Percentiles rank a stretch among this genome's conserved stretches.
Conservation (phyloP, 140 eudicot genomes). For the Erigeron philadelphicus region DNA sequence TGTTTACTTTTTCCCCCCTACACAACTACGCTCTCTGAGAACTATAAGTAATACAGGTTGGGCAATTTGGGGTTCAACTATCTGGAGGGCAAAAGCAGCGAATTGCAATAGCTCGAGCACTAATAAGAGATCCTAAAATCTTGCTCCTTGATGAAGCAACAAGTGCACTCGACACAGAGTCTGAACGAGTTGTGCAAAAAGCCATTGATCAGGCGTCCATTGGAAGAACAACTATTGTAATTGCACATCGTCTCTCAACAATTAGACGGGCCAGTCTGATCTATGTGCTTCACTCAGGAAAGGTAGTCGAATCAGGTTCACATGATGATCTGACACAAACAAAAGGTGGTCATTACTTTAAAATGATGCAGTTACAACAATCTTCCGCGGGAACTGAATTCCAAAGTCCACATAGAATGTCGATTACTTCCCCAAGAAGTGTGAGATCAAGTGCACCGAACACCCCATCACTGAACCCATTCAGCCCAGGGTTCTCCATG, state of each 20-base stretch:
- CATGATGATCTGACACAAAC: conserved; percentile 36
- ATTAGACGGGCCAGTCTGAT: conserved; percentile 37
- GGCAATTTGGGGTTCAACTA: conserved; percentile 45
- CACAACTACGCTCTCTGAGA: not conserved
- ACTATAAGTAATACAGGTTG: conserved; percentile 33
- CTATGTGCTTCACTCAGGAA: conserved; percentile 36
- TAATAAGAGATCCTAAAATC: conserved; percentile 46
- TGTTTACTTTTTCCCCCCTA: not conserved
- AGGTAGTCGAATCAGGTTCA: conserved; percentile 42
- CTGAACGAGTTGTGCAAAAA: conserved; percentile 49
- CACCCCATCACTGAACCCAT: conserved; percentile 37
- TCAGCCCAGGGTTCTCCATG: conserved; percentile 44
- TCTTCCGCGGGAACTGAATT: conserved; percentile 20
- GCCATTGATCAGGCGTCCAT: conserved; percentile 48
- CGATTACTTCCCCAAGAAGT: conserved; percentile 35
- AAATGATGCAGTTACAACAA: conserved; percentile 40
- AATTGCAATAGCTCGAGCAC: conserved; percentile 48
- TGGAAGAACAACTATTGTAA: conserved; percentile 48
- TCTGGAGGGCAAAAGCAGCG: conserved; percentile 57
- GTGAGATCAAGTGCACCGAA: conserved; percentile 37
- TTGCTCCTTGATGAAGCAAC: conserved; percentile 53
- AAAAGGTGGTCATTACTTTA: conserved; percentile 39
- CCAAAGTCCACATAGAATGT: conserved; percentile 24
- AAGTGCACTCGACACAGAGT: conserved; percentile 49
- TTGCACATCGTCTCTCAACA: conserved; percentile 48